Base-by-base conservation (phyloP, 768 basidiomycete species). In the Trametes cingulata region DNA sequence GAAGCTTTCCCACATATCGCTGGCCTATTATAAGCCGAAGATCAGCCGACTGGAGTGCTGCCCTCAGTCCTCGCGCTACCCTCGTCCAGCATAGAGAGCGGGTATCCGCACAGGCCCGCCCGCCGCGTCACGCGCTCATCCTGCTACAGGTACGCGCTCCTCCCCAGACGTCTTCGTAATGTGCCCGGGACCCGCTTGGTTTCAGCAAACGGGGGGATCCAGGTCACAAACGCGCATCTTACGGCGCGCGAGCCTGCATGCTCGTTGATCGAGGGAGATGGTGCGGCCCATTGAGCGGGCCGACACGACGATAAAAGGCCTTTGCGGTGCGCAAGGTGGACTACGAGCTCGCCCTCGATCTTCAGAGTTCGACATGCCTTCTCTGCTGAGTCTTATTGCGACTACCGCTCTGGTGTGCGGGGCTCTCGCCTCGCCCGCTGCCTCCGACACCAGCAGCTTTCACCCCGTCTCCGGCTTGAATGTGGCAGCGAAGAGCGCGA, bases 401-500 rank as follows among this genome's bases (percentile, higher is more conserved):
- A 5, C 39, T 17, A 47, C 24, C 9, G 46, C 36, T 1, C 7
- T 29, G 24, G 33, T 46, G 22, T 39, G 36, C 8, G 54, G 54
- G 1, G 43, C 15, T 14, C 22, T 56, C 7, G 55, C 17, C 15
- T 27, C 46, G 13, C 46, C 55, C 2, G 46, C 35, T 4, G 22
- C 20, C 6, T n/a, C 35, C 19, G 35, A 35, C 17, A 25, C n/a
- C 10, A 40, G 37, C 17, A 14, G 7, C 17, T 33, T 58, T 15
- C 15, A 20, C 33, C 40, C 46, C 5, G 47, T 19, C 25, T 24
- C 51, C n/a, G 61, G 56, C 20, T 61, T 80, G 14, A 72, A 80
- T 67, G 61, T 63, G 13, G 71, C 72, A 1, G 78, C 80, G 13
- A 73, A 68, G 65, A 66, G 72, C 7, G 71, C 75, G 4, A 73